Percentiles rank a stretch among this genome's conserved stretches.
Conservation (phyloP, 2,329 filamentous ascomycete species). For the Claviceps fusiformis region DNA sequence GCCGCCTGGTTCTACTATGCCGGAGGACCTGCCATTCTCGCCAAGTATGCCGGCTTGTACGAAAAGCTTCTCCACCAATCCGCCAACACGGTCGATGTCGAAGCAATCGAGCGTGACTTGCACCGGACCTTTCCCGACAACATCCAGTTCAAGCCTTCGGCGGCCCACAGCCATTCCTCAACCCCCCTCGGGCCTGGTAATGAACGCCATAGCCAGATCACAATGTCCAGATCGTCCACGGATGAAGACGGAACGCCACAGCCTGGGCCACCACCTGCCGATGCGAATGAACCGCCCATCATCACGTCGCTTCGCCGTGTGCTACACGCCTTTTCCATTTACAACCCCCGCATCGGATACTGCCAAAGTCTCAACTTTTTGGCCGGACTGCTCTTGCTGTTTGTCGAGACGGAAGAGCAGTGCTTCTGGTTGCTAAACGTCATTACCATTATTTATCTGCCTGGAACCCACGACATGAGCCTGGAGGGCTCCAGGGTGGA, state of each 20-base stretch:
- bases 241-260: constrained; percentile 18
- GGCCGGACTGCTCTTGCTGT: constrained; percentile 76
- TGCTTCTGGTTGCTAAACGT: constrained; percentile 88
- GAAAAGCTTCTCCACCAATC: constrained; percentile 49
- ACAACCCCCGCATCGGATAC: constrained; percentile 86
- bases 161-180: constrained; percentile 16
- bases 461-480: constrained; percentile 80
- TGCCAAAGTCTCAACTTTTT: constrained; percentile 95
- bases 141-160: constrained; percentile 63
- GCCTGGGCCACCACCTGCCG: constrained; percentile 17
- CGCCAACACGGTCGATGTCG: constrained; percentile 60
- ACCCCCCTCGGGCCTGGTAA: constrained; percentile 13
- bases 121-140: constrained; percentile 95
- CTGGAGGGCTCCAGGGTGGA: constrained; percentile 90
- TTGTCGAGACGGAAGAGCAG: constrained; percentile 79
- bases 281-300: constrained; percentile 55
- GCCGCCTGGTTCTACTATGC: constrained; percentile 96
- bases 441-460: constrained; percentile 76
- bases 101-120: constrained; percentile 86
- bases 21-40: constrained; percentile 66
- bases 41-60: constrained; percentile 66
- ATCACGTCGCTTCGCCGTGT: constrained; percentile 73
- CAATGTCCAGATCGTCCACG: constrained; percentile 18
- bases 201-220: constrained; percentile 23
- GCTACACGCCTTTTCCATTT: constrained; percentile 76